Evolutionary conservation across 805 yeast genomes (phyloP).

Genomic region (Metschnikowia gelsemii): DNA sequence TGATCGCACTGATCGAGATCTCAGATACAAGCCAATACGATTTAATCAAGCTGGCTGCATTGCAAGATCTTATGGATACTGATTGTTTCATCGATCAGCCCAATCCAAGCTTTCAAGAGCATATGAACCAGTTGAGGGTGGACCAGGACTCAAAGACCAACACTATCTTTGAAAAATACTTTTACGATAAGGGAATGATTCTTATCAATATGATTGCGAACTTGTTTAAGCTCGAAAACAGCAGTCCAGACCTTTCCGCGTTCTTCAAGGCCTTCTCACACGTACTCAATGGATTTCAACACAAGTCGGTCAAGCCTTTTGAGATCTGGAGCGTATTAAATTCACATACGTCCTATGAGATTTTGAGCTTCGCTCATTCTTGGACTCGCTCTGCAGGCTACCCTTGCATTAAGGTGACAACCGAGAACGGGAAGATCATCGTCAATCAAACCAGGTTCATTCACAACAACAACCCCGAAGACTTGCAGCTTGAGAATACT

Average conservation of each 20-base stretch:
- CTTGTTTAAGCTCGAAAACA: slow-evolving; percentile 34
- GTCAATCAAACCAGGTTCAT: slow-evolving; percentile 42
- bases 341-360: slow-evolving; percentile 38
- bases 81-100: slow-evolving; percentile 31
- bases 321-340: slow-evolving; percentile 53
- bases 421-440: slow-evolving; percentile 25
- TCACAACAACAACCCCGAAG: slow-evolving; percentile 23
- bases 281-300: slow-evolving; percentile 36
- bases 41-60: slow-evolving; percentile 14
- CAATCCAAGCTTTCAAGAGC: slow-evolving; percentile 36
- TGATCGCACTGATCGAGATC: slow-evolving; percentile 12
- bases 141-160: slow-evolving; percentile 32
- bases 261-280: slow-evolving; percentile 35
- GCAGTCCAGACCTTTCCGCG: slow-evolving; percentile 25
- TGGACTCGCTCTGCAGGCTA: slow-evolving; percentile 63
- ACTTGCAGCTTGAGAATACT: slow-evolving; percentile 48
- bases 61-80: slow-evolving; percentile 35
- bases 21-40: slow-evolving; percentile 17
- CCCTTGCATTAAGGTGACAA: slow-evolving; percentile 49
- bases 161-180: slow-evolving; percentile 48
- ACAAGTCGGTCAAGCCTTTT: slow-evolving; percentile 44
- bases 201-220: slow-evolving; percentile 53
- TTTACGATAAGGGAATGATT: slow-evolving; percentile 62
- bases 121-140: slow-evolving; percentile 28
- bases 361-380: slow-evolving; percentile 53